Evolutionary conservation across 208 protist species (phyloP), one percentile per base, ranked within the genome.

Genomic region (Trypanosoma conorhini): DNA sequence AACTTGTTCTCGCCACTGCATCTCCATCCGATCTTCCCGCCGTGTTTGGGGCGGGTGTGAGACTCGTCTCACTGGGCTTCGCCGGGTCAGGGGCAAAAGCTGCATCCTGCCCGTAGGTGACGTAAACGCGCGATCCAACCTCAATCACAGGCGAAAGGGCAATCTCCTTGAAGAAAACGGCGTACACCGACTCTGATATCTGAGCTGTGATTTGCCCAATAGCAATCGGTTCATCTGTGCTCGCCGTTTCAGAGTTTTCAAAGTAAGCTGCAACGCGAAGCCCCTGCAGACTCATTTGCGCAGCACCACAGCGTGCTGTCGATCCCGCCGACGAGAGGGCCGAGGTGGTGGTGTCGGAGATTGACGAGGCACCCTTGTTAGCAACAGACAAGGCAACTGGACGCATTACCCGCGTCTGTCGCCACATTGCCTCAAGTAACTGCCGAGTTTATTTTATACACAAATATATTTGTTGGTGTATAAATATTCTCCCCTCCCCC

Each of bases 121-220:
- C 69, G 55, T 87, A 83, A 31, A 95, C 89, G 24, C 89, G 84
- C 7, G 81, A 92, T 48, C 89, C 89, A 13, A 95, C 79, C 55
- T 92, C 87, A 44, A 94, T 75, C 17, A 94, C 62, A 21, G 88
- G 88, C 0, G 85, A 91, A 44, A 94, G 80, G 17, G 75, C 79
- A 24, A 88, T 82, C 13, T 82, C 61, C 54, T 78, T 78, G 57
- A 88, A 70, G 26, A 86, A 79, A 0, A 95, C 90, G 10, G 90
- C 90, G 21, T 91, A 86, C n/a, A 89, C 85, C 2, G 70, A 70
- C 35, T 83, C 82, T 12, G 86, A 88, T 35, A 95, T 78, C 61
- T 93, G 90, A 3, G 90, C 81, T 5, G 88, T 83, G 28, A 95
- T 81, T 55, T 83, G 82, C n/a, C 90, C 90, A 46, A 92, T 74